phyloP scores from a whole-genome alignment of 2,329 filamentous ascomycete genomes.

The Microdochium trichocladiopsis region DNA sequence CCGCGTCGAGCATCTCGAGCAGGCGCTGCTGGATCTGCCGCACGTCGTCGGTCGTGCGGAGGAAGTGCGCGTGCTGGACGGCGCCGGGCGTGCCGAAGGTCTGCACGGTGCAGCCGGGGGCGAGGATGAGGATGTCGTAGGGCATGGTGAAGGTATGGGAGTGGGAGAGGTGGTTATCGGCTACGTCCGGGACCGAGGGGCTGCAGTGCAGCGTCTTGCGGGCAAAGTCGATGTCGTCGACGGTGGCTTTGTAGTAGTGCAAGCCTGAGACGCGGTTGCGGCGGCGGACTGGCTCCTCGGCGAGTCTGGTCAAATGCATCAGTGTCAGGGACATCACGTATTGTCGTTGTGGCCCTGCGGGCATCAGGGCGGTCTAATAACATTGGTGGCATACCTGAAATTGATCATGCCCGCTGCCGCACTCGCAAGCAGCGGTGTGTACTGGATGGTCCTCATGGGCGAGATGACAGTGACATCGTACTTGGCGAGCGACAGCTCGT shows the following conservation, averaged over 20 bases:
- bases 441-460: slow-evolving; percentile 30
- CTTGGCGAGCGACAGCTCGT: slow-evolving; percentile 23
- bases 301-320: slow-evolving; percentile 14
- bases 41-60: slow-evolving; percentile 26
- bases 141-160: slow-evolving; percentile 23
- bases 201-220: slow-evolving; percentile 23
- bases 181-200: slow-evolving; percentile 18
- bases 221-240: slow-evolving; percentile 27
- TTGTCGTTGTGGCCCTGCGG: not conserved
- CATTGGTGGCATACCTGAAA: slow-evolving; percentile 16
- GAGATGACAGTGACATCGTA: slow-evolving; percentile 32
- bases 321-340: not conserved
- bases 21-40: slow-evolving; percentile 23
- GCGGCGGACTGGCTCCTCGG: slow-evolving; percentile 33
- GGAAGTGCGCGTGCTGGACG: slow-evolving; percentile 26
- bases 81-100: slow-evolving; percentile 31
- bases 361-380: too few species aligned
- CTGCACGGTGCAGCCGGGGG: slow-evolving; percentile 31
- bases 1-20: slow-evolving; percentile 16
- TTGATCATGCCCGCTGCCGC: slow-evolving; percentile 36
- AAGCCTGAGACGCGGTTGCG: slow-evolving; percentile 15
- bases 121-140: slow-evolving; percentile 32
- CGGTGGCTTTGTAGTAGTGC: slow-evolving; percentile 30
- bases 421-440: slow-evolving; percentile 35
- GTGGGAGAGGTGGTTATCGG: slow-evolving; percentile 10